Evolutionary conservation across 371 early-diverging fungal genomes (phyloP), one percentile per base, ranked within the genome.

Genomic region (Ordospora pajunii): DNA sequence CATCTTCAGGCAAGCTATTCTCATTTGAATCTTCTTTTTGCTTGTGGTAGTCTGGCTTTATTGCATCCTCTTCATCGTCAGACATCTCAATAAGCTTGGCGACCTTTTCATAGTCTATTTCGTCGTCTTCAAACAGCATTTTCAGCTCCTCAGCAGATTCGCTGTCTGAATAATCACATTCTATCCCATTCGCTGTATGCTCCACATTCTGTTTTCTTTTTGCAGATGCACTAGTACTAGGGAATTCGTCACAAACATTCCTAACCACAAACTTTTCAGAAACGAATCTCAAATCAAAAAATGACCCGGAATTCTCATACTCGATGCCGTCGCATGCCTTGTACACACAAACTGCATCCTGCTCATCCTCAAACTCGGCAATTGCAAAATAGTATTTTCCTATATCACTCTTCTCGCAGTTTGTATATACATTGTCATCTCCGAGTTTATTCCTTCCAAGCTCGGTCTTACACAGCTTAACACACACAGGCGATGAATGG

Each of bases 271-370:
- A n/a, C 8, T 17, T 40, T 17, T 71, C 76, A 6, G 76, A 71
- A 10, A 75, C 48, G 48, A 75, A 75, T 14, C 66, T 65, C 44
- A 75, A 45, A 42, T 75, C 58, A 65, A 75, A 73, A n/a, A 44
- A 11, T 40, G 52, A 43, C 42, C 51, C 51, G 9, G 76, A 72
- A 21, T 50, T 25, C 14, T 71, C 76, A 22, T 73, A 53, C 10
- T 51, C 37, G 7, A 52, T 22, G 3, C 70, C 76, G 21, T 75
- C 76, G 22, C 51, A 73, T 6, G 65, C 25, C 23, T 73, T 11
- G 27, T 75, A 75, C 12, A 70, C 44, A 12, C 32, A 11, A 25
- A 58, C 62, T 10, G 76, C 74, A 40, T 68, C 50, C 10, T 45
- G 52, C 1, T 22, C 23, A 8, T 69, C 53, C 9, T 37, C 43